phyloP scores from a whole-genome alignment of 2,329 filamentous ascomycete genomes.

The Microcyclospora tardicrescens region DNA sequence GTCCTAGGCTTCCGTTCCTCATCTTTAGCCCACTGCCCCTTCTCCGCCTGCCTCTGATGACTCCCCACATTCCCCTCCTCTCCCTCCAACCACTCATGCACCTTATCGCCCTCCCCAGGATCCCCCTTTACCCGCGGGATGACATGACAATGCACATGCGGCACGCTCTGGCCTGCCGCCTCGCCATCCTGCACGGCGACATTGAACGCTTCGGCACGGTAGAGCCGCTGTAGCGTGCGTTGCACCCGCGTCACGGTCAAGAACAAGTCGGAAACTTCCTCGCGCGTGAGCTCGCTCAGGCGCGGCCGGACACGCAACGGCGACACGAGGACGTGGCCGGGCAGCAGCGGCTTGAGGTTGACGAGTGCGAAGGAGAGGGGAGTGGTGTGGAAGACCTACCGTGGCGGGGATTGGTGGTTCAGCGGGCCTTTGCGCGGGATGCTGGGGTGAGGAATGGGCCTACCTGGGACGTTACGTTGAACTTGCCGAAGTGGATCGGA shows the following conservation, averaged over 20 bases:
- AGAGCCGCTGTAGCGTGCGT: constrained; percentile 53
- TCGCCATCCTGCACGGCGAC: constrained; percentile 88
- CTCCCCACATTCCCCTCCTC: constrained; percentile 74
- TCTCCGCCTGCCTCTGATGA: constrained; percentile 47
- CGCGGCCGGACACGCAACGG: constrained; percentile 54
- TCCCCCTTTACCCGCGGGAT: constrained; percentile 58
- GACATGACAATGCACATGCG: constrained; percentile 86
- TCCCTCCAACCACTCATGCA: constrained; percentile 72
- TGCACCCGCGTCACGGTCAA: constrained; percentile 62
- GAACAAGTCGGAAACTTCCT: constrained; percentile 77
- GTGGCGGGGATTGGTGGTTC: not conserved
- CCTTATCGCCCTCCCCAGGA: constrained; percentile 52
- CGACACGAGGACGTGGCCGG: constrained; percentile 85
- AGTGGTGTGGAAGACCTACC: constrained; percentile 75
- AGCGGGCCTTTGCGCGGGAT: constrained; percentile 5
- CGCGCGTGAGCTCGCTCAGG: constrained; percentile 57
- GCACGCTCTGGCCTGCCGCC: constrained; percentile 84
- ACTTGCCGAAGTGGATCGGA: constrained; percentile 31
- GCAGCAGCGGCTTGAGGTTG: constrained; percentile 87
- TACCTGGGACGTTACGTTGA: constrained; percentile 34
- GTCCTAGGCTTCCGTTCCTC: constrained; percentile 50
- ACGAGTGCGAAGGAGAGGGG: constrained; percentile 74
- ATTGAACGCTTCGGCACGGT: constrained; percentile 65
- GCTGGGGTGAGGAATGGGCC: constrained; percentile 1
- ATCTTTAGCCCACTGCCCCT: constrained; percentile 47